A percentile compares a stretch with the other conserved stretches of the same genome.
phyloP scores from a whole-genome alignment of 169 alveolate species.

The Eimeria maxima region DNA sequence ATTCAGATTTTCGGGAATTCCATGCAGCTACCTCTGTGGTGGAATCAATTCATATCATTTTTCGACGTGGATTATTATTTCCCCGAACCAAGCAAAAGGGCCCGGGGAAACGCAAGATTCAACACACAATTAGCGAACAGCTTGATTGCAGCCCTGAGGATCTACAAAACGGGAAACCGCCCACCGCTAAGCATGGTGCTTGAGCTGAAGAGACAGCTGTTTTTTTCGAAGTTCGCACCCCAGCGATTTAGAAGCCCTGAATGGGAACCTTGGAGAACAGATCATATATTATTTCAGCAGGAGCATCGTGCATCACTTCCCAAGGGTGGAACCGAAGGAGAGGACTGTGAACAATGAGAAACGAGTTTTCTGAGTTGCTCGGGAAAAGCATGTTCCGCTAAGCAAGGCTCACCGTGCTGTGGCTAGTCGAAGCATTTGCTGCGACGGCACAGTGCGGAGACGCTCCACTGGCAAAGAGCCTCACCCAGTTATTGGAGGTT shows the following conservation, averaged over 20 bases:
- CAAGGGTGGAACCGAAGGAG: no score
- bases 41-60: neutral
- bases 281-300: neutral
- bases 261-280: slow-evolving; percentile 30
- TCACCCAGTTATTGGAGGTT: neutral
- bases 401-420: neutral
- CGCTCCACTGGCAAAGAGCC: neutral
- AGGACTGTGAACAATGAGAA: no score
- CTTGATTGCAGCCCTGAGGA: neutral
- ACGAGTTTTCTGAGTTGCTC: neutral
- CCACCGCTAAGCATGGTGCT: neutral
- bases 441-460: neutral
- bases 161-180: neutral
- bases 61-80: neutral
- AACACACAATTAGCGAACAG: neutral
- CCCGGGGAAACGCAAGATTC: neutral
- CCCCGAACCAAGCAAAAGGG: neutral
- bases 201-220: neutral
- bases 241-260: neutral
- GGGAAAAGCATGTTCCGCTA: neutral
- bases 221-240: neutral
- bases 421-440: neutral
- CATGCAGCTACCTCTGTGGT: neutral
- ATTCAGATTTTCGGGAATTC: neutral
- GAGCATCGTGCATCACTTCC: neutral